Base-by-base conservation (phyloP, 2,329 filamentous ascomycete species). In the Botrytis byssoidea region DNA sequence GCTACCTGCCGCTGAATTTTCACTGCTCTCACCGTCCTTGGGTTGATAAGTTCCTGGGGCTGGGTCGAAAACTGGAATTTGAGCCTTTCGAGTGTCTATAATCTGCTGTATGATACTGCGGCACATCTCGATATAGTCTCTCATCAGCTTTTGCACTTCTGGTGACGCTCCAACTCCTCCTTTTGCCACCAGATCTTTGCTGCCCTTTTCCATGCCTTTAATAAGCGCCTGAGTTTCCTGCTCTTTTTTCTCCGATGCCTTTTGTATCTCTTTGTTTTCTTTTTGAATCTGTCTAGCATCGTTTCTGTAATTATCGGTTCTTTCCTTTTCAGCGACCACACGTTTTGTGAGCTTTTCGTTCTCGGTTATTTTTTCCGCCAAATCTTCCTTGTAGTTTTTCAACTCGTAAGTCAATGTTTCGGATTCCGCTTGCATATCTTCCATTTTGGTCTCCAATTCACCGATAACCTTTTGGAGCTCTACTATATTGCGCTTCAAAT, bases 361-460 rank as follows among this genome's bases (percentile, higher is more conserved):
- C 20, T 35, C 25, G 7, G 4, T 3, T 22, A 1, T 9, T 10
- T 16, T 22, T 14, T 22, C 10, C 40, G 9, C 4, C 5, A 46
- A 12, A 10, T n/a, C 29, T 5, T 59, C 32, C 48, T n/a, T 16
- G 6, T 1, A 9, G 14, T 0, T 6, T 1, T 1, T 2, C 20
- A 8, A 1, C 0, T 64, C 25, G 10, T 3, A 8, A n/a, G 0
- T 4, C 29, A 37, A 6, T 3, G 1, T 12, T 1, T 22, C 25
- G 29, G 4, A 1, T 0, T 70, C 55, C 16, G 7, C 22, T 20
- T 14, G 25, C 32, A 32, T 1, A 12, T 12, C 51, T 3, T 18
- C 10, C 14, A n/a, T 2, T 5, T 40, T 40, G 2, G 0, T 29
- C 14, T 6, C 9, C 25, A 16, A 8, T 3, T 12, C 25, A 7